Evolutionary conservation across 192 early-diverging fungal species (phyloP).

Genomic region (Coemansia sp.): DNA sequence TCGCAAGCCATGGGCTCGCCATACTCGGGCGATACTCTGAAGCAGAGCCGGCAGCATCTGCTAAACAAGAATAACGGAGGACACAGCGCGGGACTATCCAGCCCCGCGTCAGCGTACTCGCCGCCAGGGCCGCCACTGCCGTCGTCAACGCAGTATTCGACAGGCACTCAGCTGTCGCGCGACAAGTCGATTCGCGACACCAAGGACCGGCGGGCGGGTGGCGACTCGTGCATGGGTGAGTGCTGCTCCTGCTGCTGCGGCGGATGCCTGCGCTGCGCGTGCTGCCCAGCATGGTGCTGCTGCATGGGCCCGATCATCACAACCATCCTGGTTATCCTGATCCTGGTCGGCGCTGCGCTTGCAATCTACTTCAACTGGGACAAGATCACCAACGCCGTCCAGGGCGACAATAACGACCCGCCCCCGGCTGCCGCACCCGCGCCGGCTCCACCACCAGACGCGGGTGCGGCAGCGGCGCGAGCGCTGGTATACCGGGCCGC

Average conservation of each 20-base stretch:
- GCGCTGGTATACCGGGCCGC: background rate
- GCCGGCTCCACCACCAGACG: slow-evolving; percentile 1
- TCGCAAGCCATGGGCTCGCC: slow-evolving; percentile 5
- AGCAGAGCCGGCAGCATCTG: slow-evolving; percentile 28
- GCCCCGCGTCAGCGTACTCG: slow-evolving; percentile 17
- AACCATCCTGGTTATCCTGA: slow-evolving; percentile 17
- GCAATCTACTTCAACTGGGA: slow-evolving; percentile 50
- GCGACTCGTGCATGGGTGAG: slow-evolving; percentile 47
- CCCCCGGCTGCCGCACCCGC: background rate
- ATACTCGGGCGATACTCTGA: slow-evolving; percentile 8
- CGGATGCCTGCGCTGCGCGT: slow-evolving; percentile 33
- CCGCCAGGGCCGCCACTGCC: slow-evolving; percentile 25
- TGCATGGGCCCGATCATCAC: slow-evolving; percentile 34
- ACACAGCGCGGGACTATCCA: slow-evolving; percentile 5
- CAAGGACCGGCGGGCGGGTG: slow-evolving; percentile 26
- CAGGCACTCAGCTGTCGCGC: slow-evolving; percentile 27
- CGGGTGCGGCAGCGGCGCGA: background rate
- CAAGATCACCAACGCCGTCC: slow-evolving; percentile 23
- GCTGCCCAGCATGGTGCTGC: slow-evolving; percentile 22
- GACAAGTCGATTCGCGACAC: slow-evolving; percentile 39
- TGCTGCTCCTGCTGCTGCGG: slow-evolving; percentile 47
- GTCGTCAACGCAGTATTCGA: slow-evolving; percentile 12
- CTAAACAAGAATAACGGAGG: slow-evolving; percentile 1
- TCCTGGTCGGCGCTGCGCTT: slow-evolving; percentile 34
- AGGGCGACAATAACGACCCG: slow-evolving; percentile 2